Percentiles rank a stretch among this genome's conserved stretches.
These are phyloP conservation scores for Ilex asprella DNA, from an alignment of 257 asterid species.

Conservation along the genomic window DNA sequence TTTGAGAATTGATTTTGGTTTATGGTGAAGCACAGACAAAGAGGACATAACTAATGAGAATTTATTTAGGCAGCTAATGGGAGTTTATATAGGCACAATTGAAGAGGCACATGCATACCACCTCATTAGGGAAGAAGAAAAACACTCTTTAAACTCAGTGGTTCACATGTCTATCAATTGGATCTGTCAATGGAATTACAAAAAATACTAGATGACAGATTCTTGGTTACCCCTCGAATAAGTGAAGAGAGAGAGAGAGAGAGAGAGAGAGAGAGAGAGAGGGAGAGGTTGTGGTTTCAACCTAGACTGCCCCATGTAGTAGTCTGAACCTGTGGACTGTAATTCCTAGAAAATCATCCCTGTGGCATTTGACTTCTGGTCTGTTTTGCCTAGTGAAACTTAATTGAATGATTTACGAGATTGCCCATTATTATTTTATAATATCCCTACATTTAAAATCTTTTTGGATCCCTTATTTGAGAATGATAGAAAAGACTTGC, in stretches of 20 bases:
- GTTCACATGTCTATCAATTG: conserved; percentile 65
- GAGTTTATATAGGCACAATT: conserved; percentile 12
- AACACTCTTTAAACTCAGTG: conserved; percentile 29
- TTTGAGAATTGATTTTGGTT: conserved; percentile 9
- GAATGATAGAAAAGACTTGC: too few relatives aligned
- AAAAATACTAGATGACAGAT: conserved; percentile 28
- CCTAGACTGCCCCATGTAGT: conserved; percentile 22
- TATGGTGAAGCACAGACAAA: conserved; percentile 14
- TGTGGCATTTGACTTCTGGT: conserved; percentile 60
- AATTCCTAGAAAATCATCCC: conserved; percentile 29
- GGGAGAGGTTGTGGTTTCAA: conserved; percentile 17
- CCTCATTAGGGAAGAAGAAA: conserved; percentile 31
- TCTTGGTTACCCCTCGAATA: conserved; percentile 31
- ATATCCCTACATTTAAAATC: too few relatives aligned
- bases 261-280: conserved; percentile 2
- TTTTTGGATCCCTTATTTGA: too few relatives aligned
- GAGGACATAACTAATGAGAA: conserved; percentile 20
- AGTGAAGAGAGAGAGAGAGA: conserved; percentile 5
- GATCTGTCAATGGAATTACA: conserved; percentile 47
- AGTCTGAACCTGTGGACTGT: conserved; percentile 27
- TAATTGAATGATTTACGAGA: neutral
- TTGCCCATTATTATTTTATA: neutral
- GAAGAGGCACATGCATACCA: conserved; percentile 68
- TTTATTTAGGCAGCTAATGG: neutral
- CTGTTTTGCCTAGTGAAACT: too few relatives aligned